Conservation (phyloP, 441 rosid species). For the Mallotus japonicus region DNA sequence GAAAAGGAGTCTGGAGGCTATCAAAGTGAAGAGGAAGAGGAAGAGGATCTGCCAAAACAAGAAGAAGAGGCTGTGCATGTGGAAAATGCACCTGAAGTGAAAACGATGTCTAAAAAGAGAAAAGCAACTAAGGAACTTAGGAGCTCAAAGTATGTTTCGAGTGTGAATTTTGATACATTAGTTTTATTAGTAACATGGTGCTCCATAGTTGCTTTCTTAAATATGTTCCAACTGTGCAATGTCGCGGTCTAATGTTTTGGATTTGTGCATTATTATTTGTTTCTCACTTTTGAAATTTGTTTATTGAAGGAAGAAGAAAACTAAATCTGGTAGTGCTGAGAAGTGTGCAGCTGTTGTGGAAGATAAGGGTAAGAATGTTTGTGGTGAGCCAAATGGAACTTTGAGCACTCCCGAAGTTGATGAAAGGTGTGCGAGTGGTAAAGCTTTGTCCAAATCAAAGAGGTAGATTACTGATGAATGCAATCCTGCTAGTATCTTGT, state of each 20-base stretch:
- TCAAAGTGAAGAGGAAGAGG: constrained; percentile 46
- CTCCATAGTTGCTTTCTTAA: too few relatives aligned
- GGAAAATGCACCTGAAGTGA: constrained; percentile 34
- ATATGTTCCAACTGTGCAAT: too few relatives aligned
- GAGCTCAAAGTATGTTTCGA: constrained; percentile 45
- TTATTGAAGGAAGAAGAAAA: constrained; percentile 64
- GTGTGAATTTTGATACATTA: background rate
- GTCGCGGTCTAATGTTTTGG: background rate
- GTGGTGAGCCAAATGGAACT: constrained; percentile 32
- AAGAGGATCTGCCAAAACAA: constrained; percentile 40
- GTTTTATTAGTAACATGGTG: too few relatives aligned
- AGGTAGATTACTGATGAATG: constrained; percentile 15
- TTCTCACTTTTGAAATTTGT: background rate
- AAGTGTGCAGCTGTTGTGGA: constrained; percentile 28
- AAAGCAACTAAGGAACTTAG: constrained; percentile 58
- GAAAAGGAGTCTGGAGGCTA: constrained; percentile 60
- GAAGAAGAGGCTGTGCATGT: constrained; percentile 23
- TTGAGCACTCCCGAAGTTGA: constrained; percentile 27
- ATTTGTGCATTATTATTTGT: background rate
- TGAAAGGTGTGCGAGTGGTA: constrained; percentile 27
- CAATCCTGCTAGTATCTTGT: background rate
- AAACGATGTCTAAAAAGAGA: constrained; percentile 61
- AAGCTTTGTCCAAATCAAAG: constrained; percentile 18
- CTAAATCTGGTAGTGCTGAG: constrained; percentile 43
- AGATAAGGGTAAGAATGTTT: constrained; percentile 30